phyloP scores from a whole-genome alignment of 306 rosid genomes.

The Cicer judaicum region DNA sequence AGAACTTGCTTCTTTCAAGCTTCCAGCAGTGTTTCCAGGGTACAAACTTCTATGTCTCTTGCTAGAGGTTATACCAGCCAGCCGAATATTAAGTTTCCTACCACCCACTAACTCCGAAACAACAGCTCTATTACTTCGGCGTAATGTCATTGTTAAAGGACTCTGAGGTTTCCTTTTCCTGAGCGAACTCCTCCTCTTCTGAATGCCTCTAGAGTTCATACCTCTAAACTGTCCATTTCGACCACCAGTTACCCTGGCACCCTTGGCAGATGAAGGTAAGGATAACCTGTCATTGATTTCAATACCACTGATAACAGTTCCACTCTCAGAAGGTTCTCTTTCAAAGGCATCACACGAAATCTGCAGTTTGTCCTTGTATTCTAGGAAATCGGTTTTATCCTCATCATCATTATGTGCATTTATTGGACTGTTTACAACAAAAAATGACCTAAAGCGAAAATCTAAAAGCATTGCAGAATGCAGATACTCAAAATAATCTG shows the following conservation, averaged over 20 bases:
- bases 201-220: slow-evolving; percentile 58
- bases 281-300: slow-evolving; percentile 40
- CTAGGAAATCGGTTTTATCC: slow-evolving; percentile 49
- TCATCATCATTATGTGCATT: slow-evolving; percentile 45
- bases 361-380: slow-evolving; percentile 37
- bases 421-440: slow-evolving; percentile 48
- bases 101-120: slow-evolving; percentile 50
- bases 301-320: slow-evolving; percentile 29
- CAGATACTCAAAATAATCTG: slow-evolving; percentile 60
- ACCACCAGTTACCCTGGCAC: slow-evolving; percentile 54
- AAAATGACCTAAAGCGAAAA: slow-evolving; percentile 44
- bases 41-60: slow-evolving; percentile 52
- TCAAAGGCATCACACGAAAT: slow-evolving; percentile 27
- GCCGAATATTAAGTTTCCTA: slow-evolving; percentile 50
- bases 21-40: slow-evolving; percentile 34
- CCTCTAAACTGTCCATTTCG: slow-evolving; percentile 56
- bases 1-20: slow-evolving; percentile 50
- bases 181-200: slow-evolving; percentile 75
- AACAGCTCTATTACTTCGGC: slow-evolving; percentile 48
- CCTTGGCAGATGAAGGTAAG: slow-evolving; percentile 48
- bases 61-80: slow-evolving; percentile 43
- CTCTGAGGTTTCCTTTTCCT: slow-evolving; percentile 65
- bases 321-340: slow-evolving; percentile 34
- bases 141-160: slow-evolving; percentile 48
- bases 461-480: slow-evolving; percentile 55